These are phyloP conservation scores for Elymus sibiricus DNA, from an alignment of 176 grass and related monocot species.

Conservation along the genomic window DNA sequence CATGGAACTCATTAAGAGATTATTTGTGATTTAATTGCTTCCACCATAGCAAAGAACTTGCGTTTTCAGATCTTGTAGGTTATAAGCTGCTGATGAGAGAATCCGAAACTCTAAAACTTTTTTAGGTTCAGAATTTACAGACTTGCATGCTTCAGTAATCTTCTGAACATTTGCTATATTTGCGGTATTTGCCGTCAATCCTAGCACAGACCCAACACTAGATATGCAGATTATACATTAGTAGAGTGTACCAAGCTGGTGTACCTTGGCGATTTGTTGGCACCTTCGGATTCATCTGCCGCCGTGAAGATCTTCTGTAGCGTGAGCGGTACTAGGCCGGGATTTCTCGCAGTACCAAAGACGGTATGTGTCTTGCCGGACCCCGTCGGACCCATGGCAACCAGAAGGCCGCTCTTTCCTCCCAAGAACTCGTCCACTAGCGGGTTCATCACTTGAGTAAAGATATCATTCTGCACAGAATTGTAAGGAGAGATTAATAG, in stretches of 20 bases:
- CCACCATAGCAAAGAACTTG: background rate
- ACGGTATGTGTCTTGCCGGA: conserved; percentile 90
- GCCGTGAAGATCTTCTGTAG: conserved; percentile 49
- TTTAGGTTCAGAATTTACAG: background rate
- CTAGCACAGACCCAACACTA: background rate
- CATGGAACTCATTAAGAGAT: background rate
- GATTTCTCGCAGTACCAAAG: conserved; percentile 62
- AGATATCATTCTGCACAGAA: conserved; percentile 57
- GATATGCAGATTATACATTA: background rate
- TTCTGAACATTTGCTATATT: background rate
- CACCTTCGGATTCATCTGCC: conserved; percentile 13
- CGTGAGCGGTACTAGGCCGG: conserved; percentile 60
- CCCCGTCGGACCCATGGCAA: conserved; percentile 74
- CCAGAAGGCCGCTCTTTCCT: conserved; percentile 66
- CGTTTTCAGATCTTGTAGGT: background rate
- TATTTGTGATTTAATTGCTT: background rate
- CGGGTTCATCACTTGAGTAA: conserved; percentile 59
- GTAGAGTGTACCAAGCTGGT: background rate
- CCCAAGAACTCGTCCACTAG: conserved; percentile 65
- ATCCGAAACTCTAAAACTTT: too few species aligned
- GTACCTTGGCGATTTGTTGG: background rate
- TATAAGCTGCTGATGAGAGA: too few species aligned
- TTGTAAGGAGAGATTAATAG: background rate
- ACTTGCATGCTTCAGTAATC: background rate
- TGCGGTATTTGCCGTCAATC: background rate